Conservation (phyloP, 768 basidiomycete genomes). For the Filobasidium wieringae region DNA sequence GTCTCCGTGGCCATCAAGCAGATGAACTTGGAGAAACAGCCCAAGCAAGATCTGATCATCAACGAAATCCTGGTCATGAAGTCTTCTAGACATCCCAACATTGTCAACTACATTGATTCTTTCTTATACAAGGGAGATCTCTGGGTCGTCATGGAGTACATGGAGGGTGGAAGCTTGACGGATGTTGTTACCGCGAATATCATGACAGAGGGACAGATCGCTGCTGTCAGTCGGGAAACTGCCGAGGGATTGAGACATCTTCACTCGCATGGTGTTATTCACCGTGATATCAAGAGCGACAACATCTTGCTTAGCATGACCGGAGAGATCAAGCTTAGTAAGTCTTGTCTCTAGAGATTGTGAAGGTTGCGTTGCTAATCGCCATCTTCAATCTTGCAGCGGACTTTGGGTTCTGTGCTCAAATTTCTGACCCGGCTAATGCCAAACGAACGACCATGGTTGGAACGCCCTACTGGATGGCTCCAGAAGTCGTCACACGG, state of each 20-base stretch:
- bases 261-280: conserved; percentile 92
- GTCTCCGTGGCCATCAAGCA: conserved; percentile 95
- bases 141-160: conserved; percentile 98
- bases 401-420: conserved; percentile 41
- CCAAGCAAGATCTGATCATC: conserved; percentile 98
- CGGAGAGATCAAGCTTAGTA: conserved; percentile 96
- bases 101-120: conserved; percentile 98
- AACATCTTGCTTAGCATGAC: conserved; percentile 84
- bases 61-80: conserved; percentile 99
- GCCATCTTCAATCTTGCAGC: conserved; percentile 20
- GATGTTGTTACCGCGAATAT: conserved; percentile 91
- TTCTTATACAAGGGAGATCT: conserved; percentile 96
- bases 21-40: conserved; percentile 99
- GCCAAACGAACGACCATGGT: conserved; percentile 93
- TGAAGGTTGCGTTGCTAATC: no score
- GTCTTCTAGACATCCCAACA: conserved; percentile 89
- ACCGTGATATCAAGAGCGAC: conserved; percentile 98
- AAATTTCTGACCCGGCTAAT: conserved; percentile 38
- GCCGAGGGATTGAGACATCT: conserved; percentile 87
- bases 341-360: conserved; percentile 39
- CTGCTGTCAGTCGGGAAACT: conserved; percentile 86
- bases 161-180: conserved; percentile 91
- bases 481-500: conserved; percentile 94
- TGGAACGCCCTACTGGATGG: conserved; percentile 98
- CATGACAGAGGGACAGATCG: conserved; percentile 98